Conservation (phyloP, 1,139 yeast species). For the Blastobotrys arbuscula region DNA sequence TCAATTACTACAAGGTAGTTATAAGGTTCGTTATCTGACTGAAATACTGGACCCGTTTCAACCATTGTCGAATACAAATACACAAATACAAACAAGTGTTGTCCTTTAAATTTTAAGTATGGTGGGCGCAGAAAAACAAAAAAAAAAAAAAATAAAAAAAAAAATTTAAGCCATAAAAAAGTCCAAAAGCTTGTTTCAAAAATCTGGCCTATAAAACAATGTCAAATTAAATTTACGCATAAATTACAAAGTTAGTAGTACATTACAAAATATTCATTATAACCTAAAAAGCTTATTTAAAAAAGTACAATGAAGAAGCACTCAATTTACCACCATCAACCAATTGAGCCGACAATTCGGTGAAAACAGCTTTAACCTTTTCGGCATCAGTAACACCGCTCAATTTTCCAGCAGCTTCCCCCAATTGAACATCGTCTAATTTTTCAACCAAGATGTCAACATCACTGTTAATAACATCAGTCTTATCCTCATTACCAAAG, state of each 20-base stretch:
- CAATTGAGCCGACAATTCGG: constrained; percentile 43
- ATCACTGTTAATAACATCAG: constrained; percentile 58
- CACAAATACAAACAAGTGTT: background rate
- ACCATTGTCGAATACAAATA: background rate
- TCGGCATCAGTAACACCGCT: constrained; percentile 44
- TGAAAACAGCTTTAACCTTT: constrained; percentile 47
- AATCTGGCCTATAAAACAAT: too few species aligned
- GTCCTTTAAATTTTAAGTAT: background rate
- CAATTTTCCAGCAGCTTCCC: constrained; percentile 60
- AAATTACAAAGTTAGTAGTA: too few species aligned
- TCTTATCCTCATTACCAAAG: constrained; percentile 61
- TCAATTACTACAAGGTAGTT: constrained; percentile 71
- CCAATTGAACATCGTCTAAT: constrained; percentile 71
- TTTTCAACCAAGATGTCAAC: constrained; percentile 71
- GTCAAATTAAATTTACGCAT: too few species aligned
- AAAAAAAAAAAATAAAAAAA: background rate
- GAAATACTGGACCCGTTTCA: constrained; percentile 16
- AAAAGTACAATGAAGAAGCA: constrained; percentile 11
- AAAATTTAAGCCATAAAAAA: too few species aligned
- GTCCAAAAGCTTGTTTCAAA: too few species aligned
- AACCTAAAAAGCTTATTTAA: constrained; percentile 1
- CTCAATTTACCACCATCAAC: constrained; percentile 38
- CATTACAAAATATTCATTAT: background rate
- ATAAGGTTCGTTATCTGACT: constrained; percentile 43
- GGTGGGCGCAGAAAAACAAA: background rate